phyloP scores from a whole-genome alignment of 768 basidiomycete species.

The Nidula microcarpa region DNA sequence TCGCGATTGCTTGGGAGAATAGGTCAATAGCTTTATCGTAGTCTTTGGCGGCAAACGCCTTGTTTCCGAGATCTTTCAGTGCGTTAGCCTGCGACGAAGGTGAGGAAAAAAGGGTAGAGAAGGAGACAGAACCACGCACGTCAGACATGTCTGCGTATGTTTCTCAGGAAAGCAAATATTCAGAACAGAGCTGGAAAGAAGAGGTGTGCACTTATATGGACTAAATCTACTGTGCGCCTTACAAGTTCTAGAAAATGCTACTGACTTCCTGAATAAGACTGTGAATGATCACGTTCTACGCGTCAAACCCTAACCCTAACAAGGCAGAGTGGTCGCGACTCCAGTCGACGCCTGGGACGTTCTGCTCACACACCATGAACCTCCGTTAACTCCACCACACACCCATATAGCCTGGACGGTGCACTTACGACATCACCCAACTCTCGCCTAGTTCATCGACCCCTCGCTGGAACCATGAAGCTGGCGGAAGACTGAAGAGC shows the following conservation, averaged over 20 bases:
- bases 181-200: not conserved
- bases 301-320: conserved; percentile 2
- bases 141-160: conserved; percentile 30
- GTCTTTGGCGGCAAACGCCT: conserved; percentile 91
- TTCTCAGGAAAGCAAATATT: not conserved
- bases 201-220: conserved; percentile 7
- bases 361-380: no score
- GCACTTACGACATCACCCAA: no score
- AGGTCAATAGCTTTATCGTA: conserved; percentile 85
- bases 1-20: conserved; percentile 76
- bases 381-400: no score
- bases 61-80: conserved; percentile 92
- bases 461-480: no score
- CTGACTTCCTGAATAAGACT: conserved; percentile 13
- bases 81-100: conserved; percentile 34
- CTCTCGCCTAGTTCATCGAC: no score
- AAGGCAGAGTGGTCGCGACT: no score
- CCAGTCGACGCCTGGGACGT: no score
- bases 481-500: no score
- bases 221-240: not conserved
- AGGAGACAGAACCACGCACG: conserved; percentile 20
- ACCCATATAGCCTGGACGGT: no score
- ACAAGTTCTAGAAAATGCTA: conserved; percentile 28
- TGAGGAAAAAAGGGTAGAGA: not conserved
- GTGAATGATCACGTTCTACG: conserved; percentile 20